These are phyloP conservation scores for Euphrasia confusa DNA, from an alignment of 257 asterid genomes.

Conservation along the genomic window DNA sequence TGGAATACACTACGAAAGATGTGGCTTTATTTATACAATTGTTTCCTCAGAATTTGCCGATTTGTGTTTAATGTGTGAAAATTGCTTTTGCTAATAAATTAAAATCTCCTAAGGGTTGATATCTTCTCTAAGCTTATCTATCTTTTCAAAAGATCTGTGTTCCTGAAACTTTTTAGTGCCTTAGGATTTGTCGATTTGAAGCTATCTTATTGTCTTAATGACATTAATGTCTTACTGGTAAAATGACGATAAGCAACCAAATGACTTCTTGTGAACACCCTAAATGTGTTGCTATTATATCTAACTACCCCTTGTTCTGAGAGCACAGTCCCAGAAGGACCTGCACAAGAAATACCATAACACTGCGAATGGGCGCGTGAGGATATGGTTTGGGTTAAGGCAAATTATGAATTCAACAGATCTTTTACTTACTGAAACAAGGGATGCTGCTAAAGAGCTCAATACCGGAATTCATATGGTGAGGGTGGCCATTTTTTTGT, in stretches of 20 bases:
- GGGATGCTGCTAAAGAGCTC: conserved; percentile 67
- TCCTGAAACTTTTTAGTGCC: not conserved
- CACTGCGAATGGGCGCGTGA: conserved; percentile 68
- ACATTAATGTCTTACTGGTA: not conserved
- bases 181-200: not conserved
- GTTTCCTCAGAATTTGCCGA: not conserved
- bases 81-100: not conserved
- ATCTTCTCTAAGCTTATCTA: not conserved
- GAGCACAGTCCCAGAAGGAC: conserved; percentile 58
- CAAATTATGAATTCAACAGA: conserved; percentile 79
- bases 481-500: conserved; percentile 10
- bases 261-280: not conserved
- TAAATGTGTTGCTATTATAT: not conserved
- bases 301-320: conserved; percentile 12
- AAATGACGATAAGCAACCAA: not conserved
- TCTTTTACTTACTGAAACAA: conserved; percentile 51
- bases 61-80: not conserved
- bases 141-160: not conserved
- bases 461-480: conserved; percentile 84
- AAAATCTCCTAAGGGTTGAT: not conserved
- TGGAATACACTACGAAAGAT: not conserved
- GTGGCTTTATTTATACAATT: not conserved
- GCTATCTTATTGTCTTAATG: too few relatives aligned
- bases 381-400: conserved; percentile 76
- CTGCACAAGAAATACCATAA: conserved; percentile 55